phyloP scores from a whole-genome alignment of 108 stramenopile species.

The Discostella stelligeroides region DNA sequence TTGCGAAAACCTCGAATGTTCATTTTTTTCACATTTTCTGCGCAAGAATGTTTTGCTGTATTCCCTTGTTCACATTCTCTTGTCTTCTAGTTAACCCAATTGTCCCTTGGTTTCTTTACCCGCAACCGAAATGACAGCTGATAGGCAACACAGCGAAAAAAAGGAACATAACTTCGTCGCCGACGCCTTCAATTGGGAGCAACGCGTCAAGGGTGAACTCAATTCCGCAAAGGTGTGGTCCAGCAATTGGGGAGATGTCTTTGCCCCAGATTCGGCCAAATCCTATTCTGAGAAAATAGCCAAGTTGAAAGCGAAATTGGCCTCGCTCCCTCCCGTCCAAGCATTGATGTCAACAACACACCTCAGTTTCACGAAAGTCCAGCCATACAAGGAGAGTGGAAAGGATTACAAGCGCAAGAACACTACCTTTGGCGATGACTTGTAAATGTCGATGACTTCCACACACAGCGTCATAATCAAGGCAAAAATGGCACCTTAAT shows the following conservation, averaged over 20 bases:
- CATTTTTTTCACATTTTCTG: too few species aligned
- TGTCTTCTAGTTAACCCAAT: too few species aligned
- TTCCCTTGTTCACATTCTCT: neutral
- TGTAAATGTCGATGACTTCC: neutral
- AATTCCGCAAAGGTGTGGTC: conserved; percentile 31
- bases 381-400: conserved; percentile 19
- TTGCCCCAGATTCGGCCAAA: conserved; percentile 30
- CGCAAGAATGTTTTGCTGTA: neutral
- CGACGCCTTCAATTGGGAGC: conserved; percentile 49
- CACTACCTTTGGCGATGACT: conserved; percentile 17
- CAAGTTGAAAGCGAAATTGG: conserved; percentile 19
- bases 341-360: conserved; percentile 41
- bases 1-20: too few species aligned
- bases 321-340: conserved; percentile 30
- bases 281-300: conserved; percentile 31
- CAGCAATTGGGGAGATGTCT: conserved; percentile 33
- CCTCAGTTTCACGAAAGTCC: conserved; percentile 28
- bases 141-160: conserved; percentile 44
- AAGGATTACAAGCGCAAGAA: conserved; percentile 27
- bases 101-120: neutral
- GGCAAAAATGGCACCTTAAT: conserved; percentile 50
- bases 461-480: conserved; percentile 4
- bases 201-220: conserved; percentile 39
- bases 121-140: conserved; percentile 10
- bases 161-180: conserved; percentile 41